These are phyloP conservation scores for Hyaloscypha hepaticicola DNA, from an alignment of 495 filamentous ascomycete genomes.

Conservation along the genomic window DNA sequence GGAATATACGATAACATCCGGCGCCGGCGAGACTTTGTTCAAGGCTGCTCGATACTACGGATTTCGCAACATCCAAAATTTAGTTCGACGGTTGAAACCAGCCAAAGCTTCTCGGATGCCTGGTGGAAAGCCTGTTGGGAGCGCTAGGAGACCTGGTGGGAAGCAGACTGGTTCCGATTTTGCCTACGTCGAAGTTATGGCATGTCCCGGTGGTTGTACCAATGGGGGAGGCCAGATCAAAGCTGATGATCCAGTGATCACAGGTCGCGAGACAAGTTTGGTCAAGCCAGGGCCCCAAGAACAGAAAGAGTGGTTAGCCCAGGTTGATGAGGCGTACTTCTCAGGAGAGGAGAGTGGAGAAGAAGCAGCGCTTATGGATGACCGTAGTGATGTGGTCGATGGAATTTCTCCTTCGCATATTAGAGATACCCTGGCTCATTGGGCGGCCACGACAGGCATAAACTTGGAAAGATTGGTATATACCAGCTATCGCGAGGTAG, in stretches of 20 bases:
- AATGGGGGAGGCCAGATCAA: constrained; percentile 97
- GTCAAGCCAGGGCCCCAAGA: constrained; percentile 64
- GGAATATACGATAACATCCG: constrained; percentile 67
- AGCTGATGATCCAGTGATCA: constrained; percentile 65
- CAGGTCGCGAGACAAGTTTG: constrained; percentile 33
- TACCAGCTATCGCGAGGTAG: constrained; percentile 86
- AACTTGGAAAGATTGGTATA: constrained; percentile 69
- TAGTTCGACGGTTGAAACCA: constrained; percentile 87
- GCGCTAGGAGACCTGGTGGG: constrained; percentile 45
- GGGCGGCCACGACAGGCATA: constrained; percentile 69
- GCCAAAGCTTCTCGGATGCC: constrained; percentile 71
- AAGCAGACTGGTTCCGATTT: constrained; percentile 52
- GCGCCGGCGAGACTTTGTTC: constrained; percentile 59
- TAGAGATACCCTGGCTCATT: constrained; percentile 63
- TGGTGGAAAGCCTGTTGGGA: constrained; percentile 55
- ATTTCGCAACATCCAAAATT: constrained; percentile 96
- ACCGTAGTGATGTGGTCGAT: constrained; percentile 42
- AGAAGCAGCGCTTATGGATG: constrained; percentile 25
- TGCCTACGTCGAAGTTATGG: constrained; percentile 97
- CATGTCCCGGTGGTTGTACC: constrained; percentile 95
- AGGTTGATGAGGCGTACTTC: constrained; percentile 93
- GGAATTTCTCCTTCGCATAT: constrained; percentile 56
- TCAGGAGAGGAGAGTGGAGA: constrained; percentile 66
- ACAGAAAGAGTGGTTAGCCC: constrained; percentile 82
- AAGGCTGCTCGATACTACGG: constrained; percentile 91